Conservation (phyloP, 768 basidiomycete genomes). For the Auricularia cornea region DNA sequence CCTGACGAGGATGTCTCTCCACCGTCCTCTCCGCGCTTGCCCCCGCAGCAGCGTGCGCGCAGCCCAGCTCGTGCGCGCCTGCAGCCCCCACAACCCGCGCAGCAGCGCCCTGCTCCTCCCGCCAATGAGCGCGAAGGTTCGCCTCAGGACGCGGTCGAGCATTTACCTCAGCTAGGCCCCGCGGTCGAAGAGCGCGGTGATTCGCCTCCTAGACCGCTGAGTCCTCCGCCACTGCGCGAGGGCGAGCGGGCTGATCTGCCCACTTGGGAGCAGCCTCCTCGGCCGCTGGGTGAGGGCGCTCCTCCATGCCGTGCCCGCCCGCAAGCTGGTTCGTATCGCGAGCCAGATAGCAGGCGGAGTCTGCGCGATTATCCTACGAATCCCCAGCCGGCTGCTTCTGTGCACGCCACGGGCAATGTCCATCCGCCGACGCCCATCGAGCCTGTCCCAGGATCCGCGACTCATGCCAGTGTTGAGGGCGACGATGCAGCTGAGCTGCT, state of each 20-base stretch:
- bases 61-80: too few species aligned
- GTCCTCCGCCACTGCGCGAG: neutral
- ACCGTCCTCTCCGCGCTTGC: too few species aligned
- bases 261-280: neutral
- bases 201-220: neutral
- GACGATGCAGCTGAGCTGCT: neutral
- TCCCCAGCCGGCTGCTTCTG: neutral
- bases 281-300: neutral
- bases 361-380: neutral
- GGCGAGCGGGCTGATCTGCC: neutral
- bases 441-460: neutral
- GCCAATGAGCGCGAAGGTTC: too few species aligned
- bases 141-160: too few species aligned
- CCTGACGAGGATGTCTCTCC: too few species aligned
- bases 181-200: neutral
- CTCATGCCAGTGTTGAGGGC: neutral
- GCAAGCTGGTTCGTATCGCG: neutral
- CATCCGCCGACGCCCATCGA: neutral
- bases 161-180: neutral
- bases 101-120: too few species aligned
- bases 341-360: neutral
- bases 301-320: neutral
- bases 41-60: too few species aligned
- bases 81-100: too few species aligned
- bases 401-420: neutral